Conservation (phyloP, 257 asterid genomes). For the Gentiana macrophylla region DNA sequence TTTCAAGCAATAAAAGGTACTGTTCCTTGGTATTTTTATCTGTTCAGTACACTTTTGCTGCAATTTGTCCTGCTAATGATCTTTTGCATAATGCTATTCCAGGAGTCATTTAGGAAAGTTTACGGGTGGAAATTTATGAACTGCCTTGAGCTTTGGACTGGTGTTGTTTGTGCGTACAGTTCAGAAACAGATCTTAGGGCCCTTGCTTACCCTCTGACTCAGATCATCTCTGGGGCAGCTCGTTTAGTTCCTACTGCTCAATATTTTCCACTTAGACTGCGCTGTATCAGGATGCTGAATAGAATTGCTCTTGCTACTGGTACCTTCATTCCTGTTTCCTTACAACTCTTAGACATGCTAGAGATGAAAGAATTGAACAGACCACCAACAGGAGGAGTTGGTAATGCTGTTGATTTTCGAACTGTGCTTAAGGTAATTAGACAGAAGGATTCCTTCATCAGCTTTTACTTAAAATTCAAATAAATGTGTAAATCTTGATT, state of each 20-base stretch:
- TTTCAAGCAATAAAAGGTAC: constrained; percentile 49
- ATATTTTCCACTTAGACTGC: constrained; percentile 81
- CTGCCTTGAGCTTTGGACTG: constrained; percentile 96
- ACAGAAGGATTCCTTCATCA: constrained; percentile 5
- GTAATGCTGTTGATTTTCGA: constrained; percentile 69
- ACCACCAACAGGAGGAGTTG: constrained; percentile 91
- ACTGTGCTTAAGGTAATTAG: constrained; percentile 56
- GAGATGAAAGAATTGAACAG: constrained; percentile 82
- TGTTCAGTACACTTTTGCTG: not conserved
- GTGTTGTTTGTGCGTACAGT: constrained; percentile 67
- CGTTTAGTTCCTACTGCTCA: constrained; percentile 87
- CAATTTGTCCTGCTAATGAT: not conserved
- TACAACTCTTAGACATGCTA: constrained; percentile 76
- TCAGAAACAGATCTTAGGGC: constrained; percentile 69
- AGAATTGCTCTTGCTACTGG: constrained; percentile 72
- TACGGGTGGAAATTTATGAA: constrained; percentile 90
- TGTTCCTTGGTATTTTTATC: not conserved
- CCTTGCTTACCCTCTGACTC: constrained; percentile 86
- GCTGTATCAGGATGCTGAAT: constrained; percentile 89
- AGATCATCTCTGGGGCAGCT: constrained; percentile 81
- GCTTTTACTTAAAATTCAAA: not conserved
- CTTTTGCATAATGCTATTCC: constrained; percentile 4
- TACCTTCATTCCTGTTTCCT: constrained; percentile 71
- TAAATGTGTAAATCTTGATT: not conserved
- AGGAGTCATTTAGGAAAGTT: constrained; percentile 81